phyloP scores from a whole-genome alignment of 1,284 basidiomycete species.

The Ganoderma resinaceum region DNA sequence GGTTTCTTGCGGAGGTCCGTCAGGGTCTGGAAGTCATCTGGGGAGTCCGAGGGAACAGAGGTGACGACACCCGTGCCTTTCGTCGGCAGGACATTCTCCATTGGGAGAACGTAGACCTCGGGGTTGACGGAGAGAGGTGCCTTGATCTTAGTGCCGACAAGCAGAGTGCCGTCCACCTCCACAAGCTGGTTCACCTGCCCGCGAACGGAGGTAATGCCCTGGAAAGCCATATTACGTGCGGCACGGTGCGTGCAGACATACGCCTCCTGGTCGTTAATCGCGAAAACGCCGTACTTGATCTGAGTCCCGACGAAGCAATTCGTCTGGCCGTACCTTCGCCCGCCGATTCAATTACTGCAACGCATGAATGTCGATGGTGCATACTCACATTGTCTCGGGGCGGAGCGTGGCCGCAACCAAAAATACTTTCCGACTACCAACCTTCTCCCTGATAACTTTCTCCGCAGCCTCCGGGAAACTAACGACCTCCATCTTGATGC shows the following conservation, averaged over 20 bases:
- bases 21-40: slow-evolving; percentile 94
- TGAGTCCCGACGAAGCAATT: slow-evolving; percentile 95
- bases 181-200: slow-evolving; percentile 79
- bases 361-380: slow-evolving; percentile 14
- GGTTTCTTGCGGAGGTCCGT: slow-evolving; percentile 97
- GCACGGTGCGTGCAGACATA: slow-evolving; percentile 92
- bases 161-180: slow-evolving; percentile 79
- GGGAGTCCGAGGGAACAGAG: slow-evolving; percentile 97
- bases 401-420: slow-evolving; percentile 96
- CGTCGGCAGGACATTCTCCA: slow-evolving; percentile 96
- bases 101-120: slow-evolving; percentile 95
- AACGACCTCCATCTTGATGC: slow-evolving; percentile 93
- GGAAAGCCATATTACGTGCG: slow-evolving; percentile 98
- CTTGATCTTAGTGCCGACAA: slow-evolving; percentile 92
- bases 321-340: slow-evolving; percentile 91
- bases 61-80: slow-evolving; percentile 99
- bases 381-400: slow-evolving; percentile 93
- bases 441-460: slow-evolving; percentile 68
- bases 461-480: slow-evolving; percentile 78
- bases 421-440: slow-evolving; percentile 84
- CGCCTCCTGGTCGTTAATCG: slow-evolving; percentile 86
- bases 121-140: slow-evolving; percentile 87
- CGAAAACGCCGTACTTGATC: slow-evolving; percentile 94
- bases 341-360: slow-evolving; percentile 7
- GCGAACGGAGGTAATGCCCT: slow-evolving; percentile 77